Base-by-base conservation (phyloP, 116 monocot genomes). In the Cymodocea nodosa region DNA sequence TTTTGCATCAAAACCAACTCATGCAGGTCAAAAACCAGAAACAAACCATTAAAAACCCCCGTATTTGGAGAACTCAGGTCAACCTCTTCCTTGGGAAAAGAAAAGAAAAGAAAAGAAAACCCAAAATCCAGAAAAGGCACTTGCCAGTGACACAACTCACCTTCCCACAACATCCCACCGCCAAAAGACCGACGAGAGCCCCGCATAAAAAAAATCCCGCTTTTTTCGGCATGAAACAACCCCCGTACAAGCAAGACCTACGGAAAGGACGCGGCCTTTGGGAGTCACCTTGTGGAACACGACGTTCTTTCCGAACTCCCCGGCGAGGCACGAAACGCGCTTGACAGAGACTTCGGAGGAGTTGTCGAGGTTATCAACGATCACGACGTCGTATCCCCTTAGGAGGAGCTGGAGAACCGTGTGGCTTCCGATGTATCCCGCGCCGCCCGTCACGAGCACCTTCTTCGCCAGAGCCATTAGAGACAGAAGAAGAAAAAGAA, bases 401-500 rank as follows among this genome's bases (percentile, higher is more conserved):
- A 73, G 70, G 65, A 94, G 84, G 15, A 94, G 94, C 85, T 94
- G 87, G 51, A 95, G 78, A 58, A 81, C 90, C 40, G 94, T 90
- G 79, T 95, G 94, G 90, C 87, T 87, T 13, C 94, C 94, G 68
- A 95, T 90, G 85, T 90, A 95, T 9, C 94, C 94, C 9, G 90
- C 87, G 4, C 94, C 90, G 6, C 94, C 94, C 15, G 94, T 90
- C 50, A 95, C 90, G 66, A 95, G 74, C 13, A 91, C 77, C 81
- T 78, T 63, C 52, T 65, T 37, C 84, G 74, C 77, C 54, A 6
- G 12, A 36, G 24, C 53, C 53, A 53, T 53, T 30, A 65, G 50
- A 65, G 65, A 19, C n/a, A 15, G 23, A 3, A 50, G 50, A 65
- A 23, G 23, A 23, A 51, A 10, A 64, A 23, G 2, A 16, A 22